Conservation (phyloP, 1,284 basidiomycete species). For the Cryptococcus sp. region DNA sequence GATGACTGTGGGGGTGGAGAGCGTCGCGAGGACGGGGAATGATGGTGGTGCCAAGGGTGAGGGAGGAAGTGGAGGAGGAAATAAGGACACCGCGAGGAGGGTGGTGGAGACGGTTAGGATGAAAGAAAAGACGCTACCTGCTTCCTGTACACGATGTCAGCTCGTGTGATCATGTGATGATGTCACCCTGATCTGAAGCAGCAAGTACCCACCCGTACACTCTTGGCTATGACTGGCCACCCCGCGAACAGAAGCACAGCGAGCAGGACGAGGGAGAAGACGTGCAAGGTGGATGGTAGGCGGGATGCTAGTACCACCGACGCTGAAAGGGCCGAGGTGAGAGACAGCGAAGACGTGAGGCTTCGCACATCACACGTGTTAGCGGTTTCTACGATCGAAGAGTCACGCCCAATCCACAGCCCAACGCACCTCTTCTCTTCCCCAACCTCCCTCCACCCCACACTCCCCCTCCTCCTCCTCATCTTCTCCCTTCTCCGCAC, state of each 20-base stretch:
- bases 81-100: constrained; percentile 31
- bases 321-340: constrained; percentile 91
- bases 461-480: constrained; percentile 9
- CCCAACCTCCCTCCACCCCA: constrained; percentile 4
- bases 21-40: background rate
- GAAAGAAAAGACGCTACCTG: constrained; percentile 32
- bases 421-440: constrained; percentile 13
- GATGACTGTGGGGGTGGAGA: constrained; percentile 20
- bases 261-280: constrained; percentile 86
- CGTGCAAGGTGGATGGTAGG: constrained; percentile 73
- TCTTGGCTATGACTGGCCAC: constrained; percentile 75
- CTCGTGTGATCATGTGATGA: no score
- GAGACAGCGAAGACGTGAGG: constrained; percentile 81
- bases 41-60: background rate
- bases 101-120: constrained; percentile 33
- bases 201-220: constrained; percentile 62
- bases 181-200: background rate
- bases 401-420: background rate
- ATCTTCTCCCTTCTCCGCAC: constrained; percentile 13
- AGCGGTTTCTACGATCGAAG: background rate
- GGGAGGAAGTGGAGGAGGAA: constrained; percentile 11
- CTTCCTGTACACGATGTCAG: constrained; percentile 21
- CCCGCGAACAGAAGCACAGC: constrained; percentile 80
- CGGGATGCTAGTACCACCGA: constrained; percentile 92
- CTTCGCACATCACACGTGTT: constrained; percentile 50